Base-by-base conservation (phyloP, 345 rosid species). In the Turritis glabra region DNA sequence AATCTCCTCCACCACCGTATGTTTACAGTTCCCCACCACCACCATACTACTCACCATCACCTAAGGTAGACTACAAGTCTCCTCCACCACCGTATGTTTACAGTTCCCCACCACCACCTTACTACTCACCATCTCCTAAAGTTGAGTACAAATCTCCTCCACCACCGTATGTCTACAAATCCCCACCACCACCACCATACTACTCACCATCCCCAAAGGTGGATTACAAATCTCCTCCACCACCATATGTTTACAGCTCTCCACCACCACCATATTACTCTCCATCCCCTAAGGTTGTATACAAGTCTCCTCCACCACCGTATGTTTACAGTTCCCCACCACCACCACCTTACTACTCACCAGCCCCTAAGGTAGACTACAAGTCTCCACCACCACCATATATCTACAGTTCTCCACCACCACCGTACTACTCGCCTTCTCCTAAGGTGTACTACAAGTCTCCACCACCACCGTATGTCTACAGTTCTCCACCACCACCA, bases 1-100 rank as follows among this genome's bases (percentile, higher is more conserved):
- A 69, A 0, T 69, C 73, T 27, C 64, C 73, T 0, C 64, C 73
- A 27, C 54, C 64, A 27, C 54, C 73, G 8, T 69, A 69, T 15
- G 73, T 69, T 5, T 55, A 69, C 64, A 69, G 22, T 0, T 69
- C 73, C 0, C 64, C 73, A 54, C 73, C 73, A 11, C 73, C 73
- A 54, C 53, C 73, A 7, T 40, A 40, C 19, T 69, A 69, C 19
- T 55, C 73, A 0, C 73, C 64, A 7, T 55, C 73, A 0, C 64
- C 64, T 0, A 69, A 69, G n/a, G 54, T 69, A 0, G 8, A 40
- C 0, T 69, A 69, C 43, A 55, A 69, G 2, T 69, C 73, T 55
- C 73, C 73, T 1, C 73, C 73, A 4, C 64, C 64, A 41, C 64
- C 73, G 8, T 69, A 69, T 14, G 54, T 55, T 0, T 69, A 69